A percentile compares a stretch with the other conserved stretches of the same genome.
Evolutionary conservation across 2,329 filamentous ascomycete genomes (phyloP).

Genomic region (Colletotrichum karsti): DNA sequence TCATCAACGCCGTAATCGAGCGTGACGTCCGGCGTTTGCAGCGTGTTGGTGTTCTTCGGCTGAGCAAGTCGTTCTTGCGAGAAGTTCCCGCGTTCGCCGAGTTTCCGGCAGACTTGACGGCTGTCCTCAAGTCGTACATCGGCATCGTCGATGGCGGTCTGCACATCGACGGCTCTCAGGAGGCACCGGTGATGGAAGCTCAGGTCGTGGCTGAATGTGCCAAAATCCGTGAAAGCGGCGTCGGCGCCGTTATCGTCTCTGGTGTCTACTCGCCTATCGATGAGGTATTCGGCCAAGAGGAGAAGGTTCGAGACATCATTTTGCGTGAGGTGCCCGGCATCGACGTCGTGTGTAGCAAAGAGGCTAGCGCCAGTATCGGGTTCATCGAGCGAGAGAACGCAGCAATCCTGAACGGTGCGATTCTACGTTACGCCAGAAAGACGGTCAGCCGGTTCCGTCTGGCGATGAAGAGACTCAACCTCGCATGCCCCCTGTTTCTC

Average conservation of each 20-base stretch:
- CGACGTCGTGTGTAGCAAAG: constrained; percentile 59
- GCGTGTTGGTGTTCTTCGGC: constrained; percentile 61
- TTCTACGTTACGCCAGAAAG: constrained; percentile 47
- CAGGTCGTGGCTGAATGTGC: constrained; percentile 39
- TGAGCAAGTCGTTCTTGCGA: constrained; percentile 62
- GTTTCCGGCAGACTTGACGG: constrained; percentile 58
- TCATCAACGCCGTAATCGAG: constrained; percentile 67
- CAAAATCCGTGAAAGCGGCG: constrained; percentile 50
- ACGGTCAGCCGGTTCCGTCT: constrained; percentile 65
- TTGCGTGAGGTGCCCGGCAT: constrained; percentile 45
- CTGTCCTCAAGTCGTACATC: constrained; percentile 54
- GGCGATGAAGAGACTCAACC: constrained; percentile 57
- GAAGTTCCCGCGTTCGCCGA: constrained; percentile 60
- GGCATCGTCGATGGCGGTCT: constrained; percentile 58
- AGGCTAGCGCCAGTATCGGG: constrained; percentile 58
- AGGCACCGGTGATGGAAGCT: constrained; percentile 45
- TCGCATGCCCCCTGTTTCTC: constrained; percentile 65
- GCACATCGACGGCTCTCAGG: constrained; percentile 58
- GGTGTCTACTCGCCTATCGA: constrained; percentile 65
- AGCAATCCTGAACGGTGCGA: constrained; percentile 70
- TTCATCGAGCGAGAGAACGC: constrained; percentile 73
- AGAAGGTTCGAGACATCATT: constrained; percentile 53
- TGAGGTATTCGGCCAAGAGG: constrained; percentile 52
- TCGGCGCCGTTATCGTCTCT: constrained; percentile 55
- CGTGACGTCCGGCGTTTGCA: constrained; percentile 56